Base-by-base conservation (phyloP, 371 early-diverging fungal species). In the Rhizopus sp. region DNA sequence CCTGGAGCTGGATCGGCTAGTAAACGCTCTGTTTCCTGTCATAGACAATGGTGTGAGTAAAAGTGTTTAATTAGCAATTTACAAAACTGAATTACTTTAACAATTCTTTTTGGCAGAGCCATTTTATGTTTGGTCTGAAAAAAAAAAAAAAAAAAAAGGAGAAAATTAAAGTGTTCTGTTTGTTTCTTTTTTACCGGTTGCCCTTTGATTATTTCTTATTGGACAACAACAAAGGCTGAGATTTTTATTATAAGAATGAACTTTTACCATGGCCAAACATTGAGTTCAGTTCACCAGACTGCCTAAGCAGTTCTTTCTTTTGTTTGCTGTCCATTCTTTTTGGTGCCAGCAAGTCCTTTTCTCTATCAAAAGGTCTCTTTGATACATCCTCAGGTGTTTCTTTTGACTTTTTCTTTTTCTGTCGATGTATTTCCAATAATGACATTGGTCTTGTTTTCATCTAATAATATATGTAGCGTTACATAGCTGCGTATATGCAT, bases 1-100 rank as follows among this genome's bases (percentile, higher is more conserved):
- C 96, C 98, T n/a, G 98, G 97, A 35, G 91, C 95, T 13, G 99
- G 97, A 62, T 98, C 97, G 52, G 87, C 87, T 59, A 91, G 72
- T 57, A 97, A 83, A 50, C 98, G 90, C 67, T 98, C 95, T 44
- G 94, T 94, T 87, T 98, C 98, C 94, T 96, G 70, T 47, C 23
- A 23, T 23, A 23, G 44, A 49, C 0, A 5, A 9, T 12, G 29
- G 10, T 47, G 33, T 23, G 33, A 6, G 8, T 23, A 23, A 17
- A 46, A 7, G 15, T 56, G 8, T 32, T 42, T 45, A 34, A 5
- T 13, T 15, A 29, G n/a, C 16, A 33, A 9, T 30, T 50, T 4
- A 37, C 12, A 4, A 50, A 15, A 7, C 5, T 31, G 7, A 3
- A 8, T 50, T 72, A 87, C 92, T 82, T 92, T 92, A 66, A 92